Percentiles rank a stretch among this genome's conserved stretches.
These are phyloP conservation scores for Sechiopsis laciniata DNA, from an alignment of 306 rosid genomes.

Conservation along the genomic window DNA sequence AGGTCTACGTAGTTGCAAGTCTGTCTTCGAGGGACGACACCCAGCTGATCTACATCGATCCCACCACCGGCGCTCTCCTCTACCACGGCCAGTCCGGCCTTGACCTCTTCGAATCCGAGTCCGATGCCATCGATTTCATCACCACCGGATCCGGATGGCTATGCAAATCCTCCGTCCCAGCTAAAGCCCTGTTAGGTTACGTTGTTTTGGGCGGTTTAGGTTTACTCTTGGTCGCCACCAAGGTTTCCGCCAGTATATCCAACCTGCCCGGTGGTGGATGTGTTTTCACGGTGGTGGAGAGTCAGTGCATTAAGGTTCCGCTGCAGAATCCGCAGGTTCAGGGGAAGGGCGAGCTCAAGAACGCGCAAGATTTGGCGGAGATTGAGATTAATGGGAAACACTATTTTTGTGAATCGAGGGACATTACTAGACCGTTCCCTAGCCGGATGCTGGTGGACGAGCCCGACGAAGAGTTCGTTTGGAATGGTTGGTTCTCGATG, in stretches of 20 bases:
- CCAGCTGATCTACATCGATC: slow-evolving; percentile 78
- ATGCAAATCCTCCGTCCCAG: slow-evolving; percentile 43
- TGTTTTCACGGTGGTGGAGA: slow-evolving; percentile 68
- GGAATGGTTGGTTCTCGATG: slow-evolving; percentile 82
- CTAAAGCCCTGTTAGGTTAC: slow-evolving; percentile 74
- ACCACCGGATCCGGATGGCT: slow-evolving; percentile 56
- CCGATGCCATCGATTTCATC: slow-evolving; percentile 54
- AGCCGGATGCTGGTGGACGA: slow-evolving; percentile 44
- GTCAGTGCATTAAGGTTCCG: slow-evolving; percentile 76
- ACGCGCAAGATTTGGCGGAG: slow-evolving; percentile 64
- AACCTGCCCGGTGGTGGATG: slow-evolving; percentile 85
- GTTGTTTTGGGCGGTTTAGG: slow-evolving; percentile 71
- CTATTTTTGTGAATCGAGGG: slow-evolving; percentile 83
- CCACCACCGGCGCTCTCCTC: slow-evolving; percentile 81
- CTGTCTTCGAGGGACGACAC: slow-evolving; percentile 55
- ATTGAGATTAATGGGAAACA: slow-evolving; percentile 87
- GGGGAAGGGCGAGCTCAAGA: slow-evolving; percentile 87
- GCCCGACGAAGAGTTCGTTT: slow-evolving; percentile 91
- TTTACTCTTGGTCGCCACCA: slow-evolving; percentile 76
- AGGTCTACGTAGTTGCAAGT: slow-evolving; percentile 59
- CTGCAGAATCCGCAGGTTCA: slow-evolving; percentile 61
- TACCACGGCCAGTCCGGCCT: slow-evolving; percentile 45
- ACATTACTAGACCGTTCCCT: slow-evolving; percentile 78
- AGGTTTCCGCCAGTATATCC: slow-evolving; percentile 51
- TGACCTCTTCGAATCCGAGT: slow-evolving; percentile 67